Base-by-base conservation (phyloP, 2,329 filamentous ascomycete genomes). In the Arthrobotrys sphaeroides region DNA sequence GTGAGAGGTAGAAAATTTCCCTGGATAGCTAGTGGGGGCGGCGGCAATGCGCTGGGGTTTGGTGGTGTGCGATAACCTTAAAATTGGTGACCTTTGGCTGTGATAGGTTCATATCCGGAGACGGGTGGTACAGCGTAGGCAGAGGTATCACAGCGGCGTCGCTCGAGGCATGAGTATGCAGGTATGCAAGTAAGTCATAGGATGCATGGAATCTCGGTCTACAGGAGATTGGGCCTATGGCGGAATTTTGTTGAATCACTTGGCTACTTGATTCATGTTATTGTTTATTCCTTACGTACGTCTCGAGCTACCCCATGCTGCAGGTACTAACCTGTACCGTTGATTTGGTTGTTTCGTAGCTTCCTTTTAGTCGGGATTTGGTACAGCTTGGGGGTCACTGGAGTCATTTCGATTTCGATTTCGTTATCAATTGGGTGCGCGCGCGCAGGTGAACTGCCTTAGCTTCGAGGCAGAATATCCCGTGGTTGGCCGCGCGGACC, bases 241-340 rank as follows among this genome's bases (percentile, higher is more conserved):
- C 51, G 51, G 51, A 55, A 43, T 68, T 68, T 68, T 68, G 64
- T 68, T 68, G 64, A 68, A 68, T 59, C 40, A 49, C 26, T n/a
- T n/a, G n/a, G 31, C 3, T 6, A 43, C n/a, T 5, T 31, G 31
- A 5, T 55, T 24, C 51, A 55, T 36, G 4, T 55, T 12, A 24
- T 55, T 36, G 28, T 55, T 55, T 38, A 38, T 55, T 55, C 13
- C 38, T 55, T 55, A 36, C 51, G 31, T 55, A 55, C 12, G 51
- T 38, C 24, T 7, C 10, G 28, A 38, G 26, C 51, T 55, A 55
- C 51, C 31, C 51, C 51, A 55, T 55, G 51, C 31, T 36, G 51
- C 51, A 55, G 51, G 51, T 55, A 55, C 51, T 55, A 55, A 38
- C 18, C 22, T 3, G 31, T 55, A 55, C 51, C 51, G n/a, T 36